Percentiles rank a stretch among this genome's conserved stretches.
These are phyloP conservation scores for Yamadazyma philogaea DNA, from an alignment of 805 yeast species.

Conservation along the genomic window DNA sequence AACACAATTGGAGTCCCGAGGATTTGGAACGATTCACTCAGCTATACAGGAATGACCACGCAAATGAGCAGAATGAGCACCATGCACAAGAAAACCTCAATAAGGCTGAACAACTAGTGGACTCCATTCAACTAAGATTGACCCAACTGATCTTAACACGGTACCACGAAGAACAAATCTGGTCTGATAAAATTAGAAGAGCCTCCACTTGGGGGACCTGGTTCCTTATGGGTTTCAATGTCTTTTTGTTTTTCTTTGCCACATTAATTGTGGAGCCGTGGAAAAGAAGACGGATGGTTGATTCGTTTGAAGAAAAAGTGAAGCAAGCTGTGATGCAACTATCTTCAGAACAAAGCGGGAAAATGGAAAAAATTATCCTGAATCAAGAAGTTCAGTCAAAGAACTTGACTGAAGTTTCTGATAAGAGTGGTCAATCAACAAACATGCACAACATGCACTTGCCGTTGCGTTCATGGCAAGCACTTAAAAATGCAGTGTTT, in stretches of 20 bases:
- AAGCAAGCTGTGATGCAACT: conserved; percentile 33
- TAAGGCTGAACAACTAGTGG: conserved; percentile 58
- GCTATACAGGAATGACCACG: conserved; percentile 77
- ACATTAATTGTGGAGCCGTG: conserved; percentile 92
- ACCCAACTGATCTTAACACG: conserved; percentile 79
- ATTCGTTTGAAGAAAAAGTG: conserved; percentile 80
- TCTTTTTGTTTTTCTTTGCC: conserved; percentile 71
- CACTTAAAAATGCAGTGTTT: conserved; percentile 12
- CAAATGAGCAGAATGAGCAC: conserved; percentile 58
- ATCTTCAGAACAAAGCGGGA: conserved; percentile 13
- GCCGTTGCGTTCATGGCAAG: conserved; percentile 18
- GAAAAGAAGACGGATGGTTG: conserved; percentile 79
- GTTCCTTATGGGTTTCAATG: conserved; percentile 81
- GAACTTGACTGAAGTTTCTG: not conserved
- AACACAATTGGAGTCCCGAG: conserved; percentile 70
- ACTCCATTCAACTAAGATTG: conserved; percentile 63
- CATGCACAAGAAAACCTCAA: conserved; percentile 48
- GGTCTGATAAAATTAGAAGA: conserved; percentile 95
- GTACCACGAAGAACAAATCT: conserved; percentile 94
- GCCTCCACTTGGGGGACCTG: conserved; percentile 98
- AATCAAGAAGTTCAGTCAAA: conserved; percentile 4
- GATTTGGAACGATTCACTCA: conserved; percentile 86
- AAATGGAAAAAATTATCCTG: conserved; percentile 10
- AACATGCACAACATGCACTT: conserved; percentile 4
- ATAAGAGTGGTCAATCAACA: not conserved